A percentile compares a stretch with the other conserved stretches of the same genome.
phyloP scores from a whole-genome alignment of 805 yeast genomes.

The Spathaspora gorwiae region DNA sequence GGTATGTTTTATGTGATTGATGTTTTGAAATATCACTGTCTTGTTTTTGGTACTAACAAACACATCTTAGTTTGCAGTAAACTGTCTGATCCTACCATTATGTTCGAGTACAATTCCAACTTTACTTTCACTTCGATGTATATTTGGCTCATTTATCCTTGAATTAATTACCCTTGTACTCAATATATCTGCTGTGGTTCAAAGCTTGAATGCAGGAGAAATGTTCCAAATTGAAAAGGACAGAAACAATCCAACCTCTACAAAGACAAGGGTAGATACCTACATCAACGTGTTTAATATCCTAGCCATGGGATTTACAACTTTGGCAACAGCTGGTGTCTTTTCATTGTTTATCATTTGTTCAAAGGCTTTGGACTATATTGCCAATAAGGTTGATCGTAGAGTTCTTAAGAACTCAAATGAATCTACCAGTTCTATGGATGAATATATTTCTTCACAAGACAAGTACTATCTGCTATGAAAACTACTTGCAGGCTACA shows the following conservation, averaged over 20 bases:
- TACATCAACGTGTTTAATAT: conserved; percentile 23
- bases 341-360: conserved; percentile 9
- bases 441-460: neutral
- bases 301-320: conserved; percentile 13
- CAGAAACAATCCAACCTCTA: conserved; percentile 2
- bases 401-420: conserved; percentile 3
- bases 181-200: conserved; percentile 13
- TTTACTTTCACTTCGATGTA: conserved; percentile 12
- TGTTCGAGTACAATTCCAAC: conserved; percentile 17
- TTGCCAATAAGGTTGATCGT: conserved; percentile 19
- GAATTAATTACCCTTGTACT: conserved; percentile 18
- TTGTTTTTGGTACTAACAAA: no score
- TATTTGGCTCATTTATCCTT: conserved; percentile 13
- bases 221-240: conserved; percentile 24
- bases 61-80: conserved; percentile 13
- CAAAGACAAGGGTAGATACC: conserved; percentile 22
- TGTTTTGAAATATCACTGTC: no score
- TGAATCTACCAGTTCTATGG: neutral
- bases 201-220: conserved; percentile 15
- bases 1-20: conserved; percentile 13
- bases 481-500: neutral
- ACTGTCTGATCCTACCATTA: conserved; percentile 18
- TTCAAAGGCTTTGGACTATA: conserved; percentile 12
- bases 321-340: conserved; percentile 11
- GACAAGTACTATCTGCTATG: conserved; percentile 3